Percentiles rank a stretch among this genome's conserved stretches.
Conservation (phyloP, 768 basidiomycete species). For the Termitomyces sp. region DNA sequence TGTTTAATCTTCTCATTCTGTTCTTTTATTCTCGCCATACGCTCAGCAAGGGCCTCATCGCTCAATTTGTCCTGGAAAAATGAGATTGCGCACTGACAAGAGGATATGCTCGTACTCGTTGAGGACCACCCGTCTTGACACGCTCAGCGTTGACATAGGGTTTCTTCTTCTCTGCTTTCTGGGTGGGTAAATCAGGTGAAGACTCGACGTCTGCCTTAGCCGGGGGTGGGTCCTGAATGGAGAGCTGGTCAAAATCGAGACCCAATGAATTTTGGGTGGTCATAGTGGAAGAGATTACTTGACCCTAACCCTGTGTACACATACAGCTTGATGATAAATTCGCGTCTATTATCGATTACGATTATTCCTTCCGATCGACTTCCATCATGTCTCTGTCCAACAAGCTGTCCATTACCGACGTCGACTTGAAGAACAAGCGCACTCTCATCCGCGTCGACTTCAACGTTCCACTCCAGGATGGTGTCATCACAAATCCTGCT, state of each 20-base stretch:
- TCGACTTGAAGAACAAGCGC: slow-evolving; percentile 81
- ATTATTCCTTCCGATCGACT: slow-evolving; percentile 10
- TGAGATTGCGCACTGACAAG: slow-evolving; percentile 5
- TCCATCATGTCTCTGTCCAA: slow-evolving; percentile 85
- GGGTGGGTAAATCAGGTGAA: slow-evolving; percentile 4
- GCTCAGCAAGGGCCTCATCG: slow-evolving; percentile 51
- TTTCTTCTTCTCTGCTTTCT: slow-evolving; percentile 48
- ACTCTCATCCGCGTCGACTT: slow-evolving; percentile 95
- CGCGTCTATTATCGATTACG: slow-evolving; percentile 2
- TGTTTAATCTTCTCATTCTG: slow-evolving; percentile 67
- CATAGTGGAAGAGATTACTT: slow-evolving; percentile 21
- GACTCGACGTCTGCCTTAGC: slow-evolving; percentile 5
- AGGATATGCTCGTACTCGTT: slow-evolving; percentile 44
- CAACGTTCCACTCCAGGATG: slow-evolving; percentile 89
- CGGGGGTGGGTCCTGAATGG: slow-evolving; percentile 22
- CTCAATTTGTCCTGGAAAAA: slow-evolving; percentile 27
- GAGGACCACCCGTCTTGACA: slow-evolving; percentile 75
- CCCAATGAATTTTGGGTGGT: slow-evolving; percentile 60
- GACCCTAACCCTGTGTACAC: slow-evolving; percentile 24
- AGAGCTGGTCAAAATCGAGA: slow-evolving; percentile 56
- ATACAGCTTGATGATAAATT: slow-evolving; percentile 7
- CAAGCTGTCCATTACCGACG: slow-evolving; percentile 90
- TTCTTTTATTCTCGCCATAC: slow-evolving; percentile 56
- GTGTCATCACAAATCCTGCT: slow-evolving; percentile 93
- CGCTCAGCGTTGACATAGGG: slow-evolving; percentile 81